These are phyloP conservation scores for Emydomyces testavorans DNA, from an alignment of 2,329 filamentous ascomycete genomes.

Conservation along the genomic window DNA sequence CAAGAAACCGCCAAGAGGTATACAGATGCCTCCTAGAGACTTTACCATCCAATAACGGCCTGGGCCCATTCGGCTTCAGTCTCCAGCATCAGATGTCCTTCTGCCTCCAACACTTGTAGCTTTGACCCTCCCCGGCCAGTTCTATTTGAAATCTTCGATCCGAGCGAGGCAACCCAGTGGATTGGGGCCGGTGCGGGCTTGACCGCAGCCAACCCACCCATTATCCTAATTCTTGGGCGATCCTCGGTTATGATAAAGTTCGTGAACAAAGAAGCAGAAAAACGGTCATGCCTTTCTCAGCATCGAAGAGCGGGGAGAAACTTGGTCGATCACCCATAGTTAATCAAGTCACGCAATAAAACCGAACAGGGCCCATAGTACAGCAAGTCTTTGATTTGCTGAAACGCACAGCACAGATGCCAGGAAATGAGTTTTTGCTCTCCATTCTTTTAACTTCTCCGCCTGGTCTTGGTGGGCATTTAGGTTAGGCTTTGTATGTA, in stretches of 20 bases:
- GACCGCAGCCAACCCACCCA: neutral
- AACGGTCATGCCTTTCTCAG: neutral
- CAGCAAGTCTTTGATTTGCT: neutral
- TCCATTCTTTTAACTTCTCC: neutral
- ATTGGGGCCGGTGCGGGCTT: neutral
- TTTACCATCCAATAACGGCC: neutral
- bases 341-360: neutral
- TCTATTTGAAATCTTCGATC: slow-evolving; percentile 5
- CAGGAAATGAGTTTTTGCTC: neutral
- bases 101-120: slow-evolving; percentile 4
- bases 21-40: too few species aligned
- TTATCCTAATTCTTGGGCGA: neutral
- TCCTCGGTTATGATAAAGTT: slow-evolving; percentile 6
- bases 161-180: neutral
- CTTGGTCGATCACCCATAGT: slow-evolving; percentile 4
- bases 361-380: neutral
- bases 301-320: slow-evolving; percentile 2
- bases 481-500: neutral
- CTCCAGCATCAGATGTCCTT: slow-evolving; percentile 6
- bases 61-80: slow-evolving; percentile 1
- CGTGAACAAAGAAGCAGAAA: slow-evolving; percentile 8
- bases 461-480: neutral
- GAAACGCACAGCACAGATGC: neutral
- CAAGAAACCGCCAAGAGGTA: neutral
- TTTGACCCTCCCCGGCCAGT: slow-evolving; percentile 9